phyloP scores from a whole-genome alignment of 345 rosid genomes.

The Hevea brasiliensis region DNA sequence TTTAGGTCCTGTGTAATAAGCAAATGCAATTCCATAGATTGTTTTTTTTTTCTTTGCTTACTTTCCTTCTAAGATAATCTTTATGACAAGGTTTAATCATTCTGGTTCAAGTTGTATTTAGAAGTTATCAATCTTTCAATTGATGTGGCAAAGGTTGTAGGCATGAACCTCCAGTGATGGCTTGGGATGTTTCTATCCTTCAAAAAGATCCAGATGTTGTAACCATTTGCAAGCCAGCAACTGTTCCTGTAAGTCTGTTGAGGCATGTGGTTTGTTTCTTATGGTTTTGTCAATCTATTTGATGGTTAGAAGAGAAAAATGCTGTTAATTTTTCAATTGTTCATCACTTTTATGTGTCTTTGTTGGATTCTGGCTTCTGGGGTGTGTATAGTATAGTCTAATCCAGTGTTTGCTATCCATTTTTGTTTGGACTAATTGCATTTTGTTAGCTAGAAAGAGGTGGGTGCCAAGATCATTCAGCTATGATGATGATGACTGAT shows the following conservation, averaged over 20 bases:
- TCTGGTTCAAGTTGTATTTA: conserved; percentile 5
- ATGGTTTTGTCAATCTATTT: background rate
- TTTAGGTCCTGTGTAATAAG: background rate
- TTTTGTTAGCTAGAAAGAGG: background rate
- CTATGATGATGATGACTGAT: background rate
- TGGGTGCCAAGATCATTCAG: background rate
- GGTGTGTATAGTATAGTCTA: background rate
- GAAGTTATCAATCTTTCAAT: conserved; percentile 23
- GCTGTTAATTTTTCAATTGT: background rate
- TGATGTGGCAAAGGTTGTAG: conserved; percentile 54
- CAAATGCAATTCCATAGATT: background rate
- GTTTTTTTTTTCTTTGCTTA: background rate
- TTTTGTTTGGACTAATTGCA: background rate
- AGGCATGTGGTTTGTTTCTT: background rate
- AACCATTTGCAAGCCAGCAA: conserved; percentile 81
- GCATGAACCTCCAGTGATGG: conserved; percentile 89
- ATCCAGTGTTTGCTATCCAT: background rate
- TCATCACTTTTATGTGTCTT: background rate
- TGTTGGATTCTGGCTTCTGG: background rate
- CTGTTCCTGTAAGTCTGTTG: conserved; percentile 72
- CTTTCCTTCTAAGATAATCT: background rate
- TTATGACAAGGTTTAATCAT: background rate
- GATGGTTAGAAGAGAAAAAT: background rate
- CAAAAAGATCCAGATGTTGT: conserved; percentile 68
- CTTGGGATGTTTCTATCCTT: conserved; percentile 58